Conservation (phyloP, 2,329 filamentous ascomycete genomes). For the Neonectria magnoliae region DNA sequence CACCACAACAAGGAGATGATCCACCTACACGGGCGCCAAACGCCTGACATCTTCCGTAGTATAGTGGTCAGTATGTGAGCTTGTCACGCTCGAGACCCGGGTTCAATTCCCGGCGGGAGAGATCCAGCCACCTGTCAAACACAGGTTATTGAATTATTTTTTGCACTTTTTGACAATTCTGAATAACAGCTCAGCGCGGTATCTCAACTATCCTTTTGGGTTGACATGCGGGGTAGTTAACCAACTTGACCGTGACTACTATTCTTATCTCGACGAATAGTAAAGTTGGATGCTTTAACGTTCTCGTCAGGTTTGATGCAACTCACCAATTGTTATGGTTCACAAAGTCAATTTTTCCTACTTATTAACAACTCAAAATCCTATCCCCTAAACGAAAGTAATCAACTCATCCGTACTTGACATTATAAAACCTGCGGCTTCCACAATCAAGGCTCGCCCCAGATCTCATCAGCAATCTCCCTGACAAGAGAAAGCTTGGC, state of each 20-base stretch:
- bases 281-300: constrained; percentile 24
- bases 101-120: constrained; percentile 42
- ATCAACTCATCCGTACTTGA: no score
- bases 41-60: constrained; percentile 34
- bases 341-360: no score
- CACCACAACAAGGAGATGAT: constrained; percentile 22
- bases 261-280: background rate
- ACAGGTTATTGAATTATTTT: constrained; percentile 26
- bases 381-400: no score
- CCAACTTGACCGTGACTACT: no score
- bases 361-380: background rate
- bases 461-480: constrained; percentile 77
- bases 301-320: no score
- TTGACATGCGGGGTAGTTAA: no score
- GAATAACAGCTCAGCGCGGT: no score
- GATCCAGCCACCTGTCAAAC: constrained; percentile 35
- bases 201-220: no score
- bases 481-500: constrained; percentile 77
- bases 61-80: constrained; percentile 39
- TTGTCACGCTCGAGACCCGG: constrained; percentile 40
- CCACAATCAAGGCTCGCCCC: constrained; percentile 54
- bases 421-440: no score
- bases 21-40: constrained; percentile 29
- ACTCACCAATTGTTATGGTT: no score
- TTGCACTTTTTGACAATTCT: background rate